Evolutionary conservation across 805 yeast species (phyloP).

Genomic region (Geotrichum ghanense): DNA sequence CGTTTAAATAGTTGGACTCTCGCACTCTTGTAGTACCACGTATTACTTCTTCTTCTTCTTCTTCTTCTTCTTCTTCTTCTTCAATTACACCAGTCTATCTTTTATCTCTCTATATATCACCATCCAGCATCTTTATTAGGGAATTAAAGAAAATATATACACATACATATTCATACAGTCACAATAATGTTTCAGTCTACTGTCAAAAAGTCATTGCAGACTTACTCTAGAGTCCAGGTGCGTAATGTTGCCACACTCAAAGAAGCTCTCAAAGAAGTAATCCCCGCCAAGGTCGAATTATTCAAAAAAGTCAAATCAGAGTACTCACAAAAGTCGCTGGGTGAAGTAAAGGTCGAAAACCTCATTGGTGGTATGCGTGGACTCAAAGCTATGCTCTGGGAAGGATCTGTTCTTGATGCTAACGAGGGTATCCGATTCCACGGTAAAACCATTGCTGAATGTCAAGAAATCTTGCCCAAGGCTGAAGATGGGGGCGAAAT

Average conservation of each 20-base stretch:
- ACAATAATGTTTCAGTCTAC: too few relatives aligned
- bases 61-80: too few relatives aligned
- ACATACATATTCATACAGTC: too few relatives aligned
- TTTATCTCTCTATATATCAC: too few relatives aligned
- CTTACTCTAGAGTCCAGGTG: too few relatives aligned
- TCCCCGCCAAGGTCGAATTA: slow-evolving; percentile 35
- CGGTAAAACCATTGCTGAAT: slow-evolving; percentile 63
- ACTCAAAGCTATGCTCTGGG: slow-evolving; percentile 65
- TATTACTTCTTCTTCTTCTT: too few relatives aligned
- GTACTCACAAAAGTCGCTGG: slow-evolving; percentile 29
- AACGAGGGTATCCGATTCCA: slow-evolving; percentile 69
- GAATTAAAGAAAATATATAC: too few relatives aligned
- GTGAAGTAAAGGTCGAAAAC: slow-evolving; percentile 34
- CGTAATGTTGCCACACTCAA: slow-evolving; percentile 17
- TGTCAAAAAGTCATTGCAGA: too few relatives aligned
- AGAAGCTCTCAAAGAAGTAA: slow-evolving; percentile 26
- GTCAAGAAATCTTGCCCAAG: slow-evolving; percentile 55
- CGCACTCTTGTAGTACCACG: too few relatives aligned
- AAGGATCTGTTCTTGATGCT: slow-evolving; percentile 67
- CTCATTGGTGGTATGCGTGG: slow-evolving; percentile 73
- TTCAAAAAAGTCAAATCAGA: slow-evolving; percentile 31
- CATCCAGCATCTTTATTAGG: too few relatives aligned
- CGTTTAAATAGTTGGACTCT: too few relatives aligned
- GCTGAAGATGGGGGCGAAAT: slow-evolving; percentile 44
- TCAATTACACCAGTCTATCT: too few relatives aligned